Base-by-base conservation (phyloP, 371 early-diverging fungal genomes). In the Quaeritorhiza haematococci region DNA sequence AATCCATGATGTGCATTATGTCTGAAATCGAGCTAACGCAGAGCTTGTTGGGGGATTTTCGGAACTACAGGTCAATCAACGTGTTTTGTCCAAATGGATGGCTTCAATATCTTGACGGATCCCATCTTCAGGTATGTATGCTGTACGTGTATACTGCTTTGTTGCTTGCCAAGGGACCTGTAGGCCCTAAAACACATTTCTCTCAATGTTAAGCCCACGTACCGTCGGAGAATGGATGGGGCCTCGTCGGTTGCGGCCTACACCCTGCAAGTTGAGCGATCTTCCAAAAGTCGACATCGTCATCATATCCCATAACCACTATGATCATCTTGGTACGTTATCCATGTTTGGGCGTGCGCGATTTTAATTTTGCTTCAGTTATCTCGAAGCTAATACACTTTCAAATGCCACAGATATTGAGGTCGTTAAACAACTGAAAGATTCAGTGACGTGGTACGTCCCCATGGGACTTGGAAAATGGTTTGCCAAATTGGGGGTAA, bases 381-480 rank as follows among this genome's bases (percentile, higher is more conserved):
- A n/a, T n/a, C n/a, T n/a, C n/a, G n/a, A n/a, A n/a, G n/a, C n/a
- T n/a, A n/a, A n/a, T n/a, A 5, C 8, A 13, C 38, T 53, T 17
- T 27, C 29, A 10, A 3, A 1, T 6, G 5, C 47, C 27, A 27
- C 58, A 76, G 83, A 84, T 53, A 71, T 71, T 52, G 59, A 59
- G 7, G 76, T 72, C 1, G 79, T 80, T 13, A 42, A 58, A 10
- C 58, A 71, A 46, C 61, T 82, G 8, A 76, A 75, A 4, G 72
- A 84, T 57, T 52, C 72, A 6, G 82, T 79, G 26, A 80, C 76
- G 26, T 84, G 84, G 85, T 81, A 79, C 60, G 73, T 82, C 19
- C 85, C 85, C 6, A 55, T 81, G 8, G 85, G 85, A 1, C 53
- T 84, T 24, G 62, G 70, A 33, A 63, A 66, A 24, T 84, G 82